phyloP scores from a whole-genome alignment of 805 yeast species.

The Tetrapisispora nanseiensis region DNA sequence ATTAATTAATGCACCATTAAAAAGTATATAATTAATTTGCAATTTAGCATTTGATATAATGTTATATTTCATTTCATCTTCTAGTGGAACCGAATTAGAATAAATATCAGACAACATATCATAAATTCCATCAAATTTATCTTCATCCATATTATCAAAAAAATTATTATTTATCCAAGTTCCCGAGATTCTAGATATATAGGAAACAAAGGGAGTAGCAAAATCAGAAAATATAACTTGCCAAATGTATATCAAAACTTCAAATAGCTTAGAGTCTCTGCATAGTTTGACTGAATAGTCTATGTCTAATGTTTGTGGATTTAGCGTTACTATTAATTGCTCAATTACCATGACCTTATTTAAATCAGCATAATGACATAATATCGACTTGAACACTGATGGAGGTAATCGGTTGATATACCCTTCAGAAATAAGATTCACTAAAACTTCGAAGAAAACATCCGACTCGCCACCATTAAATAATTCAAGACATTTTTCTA shows the following conservation, averaged over 20 bases:
- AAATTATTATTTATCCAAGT: background rate
- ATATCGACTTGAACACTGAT: conserved; percentile 48
- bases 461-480: conserved; percentile 17
- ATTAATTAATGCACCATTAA: conserved; percentile 43
- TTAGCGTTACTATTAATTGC: conserved; percentile 58
- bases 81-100: background rate
- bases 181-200: conserved; percentile 29
- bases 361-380: conserved; percentile 36
- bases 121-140: background rate
- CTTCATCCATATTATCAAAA: background rate
- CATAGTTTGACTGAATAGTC: conserved; percentile 66
- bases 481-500: conserved; percentile 10
- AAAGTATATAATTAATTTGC: conserved; percentile 44
- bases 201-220: conserved; percentile 57
- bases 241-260: conserved; percentile 64
- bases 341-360: conserved; percentile 45
- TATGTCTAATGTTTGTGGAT: conserved; percentile 60
- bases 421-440: conserved; percentile 40
- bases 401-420: conserved; percentile 50
- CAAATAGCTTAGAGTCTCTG: conserved; percentile 43
- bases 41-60: conserved; percentile 37
- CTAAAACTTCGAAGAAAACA: conserved; percentile 44
- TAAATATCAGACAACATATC: background rate
- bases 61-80: conserved; percentile 12
- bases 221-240: conserved; percentile 61